Percentiles rank a stretch among this genome's conserved stretches.
These are phyloP conservation scores for Astragalus membranaceus DNA, from an alignment of 306 rosid genomes.

Conservation along the genomic window DNA sequence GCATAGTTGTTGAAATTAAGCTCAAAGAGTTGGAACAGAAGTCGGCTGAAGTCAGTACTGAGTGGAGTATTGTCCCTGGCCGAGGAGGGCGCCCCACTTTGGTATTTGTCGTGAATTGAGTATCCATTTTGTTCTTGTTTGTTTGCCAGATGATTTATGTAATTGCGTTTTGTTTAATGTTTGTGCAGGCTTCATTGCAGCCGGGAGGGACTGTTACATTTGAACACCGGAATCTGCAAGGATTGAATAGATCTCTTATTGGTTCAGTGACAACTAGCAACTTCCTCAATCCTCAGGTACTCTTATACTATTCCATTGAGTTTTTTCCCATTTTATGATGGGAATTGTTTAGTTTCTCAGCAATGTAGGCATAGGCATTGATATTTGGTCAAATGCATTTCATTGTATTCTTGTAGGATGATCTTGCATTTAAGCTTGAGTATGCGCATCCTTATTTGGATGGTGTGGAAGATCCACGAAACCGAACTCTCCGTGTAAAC, in stretches of 20 bases:
- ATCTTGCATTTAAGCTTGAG: conserved; percentile 90
- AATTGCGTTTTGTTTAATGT: conserved; percentile 12
- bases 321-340: conserved; percentile 5
- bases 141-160: neutral
- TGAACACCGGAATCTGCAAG: conserved; percentile 81
- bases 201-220: conserved; percentile 95
- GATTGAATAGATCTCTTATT: conserved; percentile 74
- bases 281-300: conserved; percentile 83
- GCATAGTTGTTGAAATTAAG: conserved; percentile 91
- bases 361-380: neutral
- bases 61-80: conserved; percentile 99
- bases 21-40: conserved; percentile 94
- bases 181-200: conserved; percentile 83
- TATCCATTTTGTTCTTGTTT: neutral
- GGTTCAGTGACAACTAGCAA: conserved; percentile 90
- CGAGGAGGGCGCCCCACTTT: conserved; percentile 92
- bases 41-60: conserved; percentile 93
- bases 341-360: neutral
- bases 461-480: conserved; percentile 61
- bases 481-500: conserved; percentile 82
- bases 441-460: conserved; percentile 92
- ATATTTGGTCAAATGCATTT: neutral
- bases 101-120: conserved; percentile 34
- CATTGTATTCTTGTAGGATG: conserved; percentile 57
- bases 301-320: conserved; percentile 1